These are phyloP conservation scores for Pulicaria dysenterica DNA, from an alignment of 129 eudicot species.

Conservation along the genomic window DNA sequence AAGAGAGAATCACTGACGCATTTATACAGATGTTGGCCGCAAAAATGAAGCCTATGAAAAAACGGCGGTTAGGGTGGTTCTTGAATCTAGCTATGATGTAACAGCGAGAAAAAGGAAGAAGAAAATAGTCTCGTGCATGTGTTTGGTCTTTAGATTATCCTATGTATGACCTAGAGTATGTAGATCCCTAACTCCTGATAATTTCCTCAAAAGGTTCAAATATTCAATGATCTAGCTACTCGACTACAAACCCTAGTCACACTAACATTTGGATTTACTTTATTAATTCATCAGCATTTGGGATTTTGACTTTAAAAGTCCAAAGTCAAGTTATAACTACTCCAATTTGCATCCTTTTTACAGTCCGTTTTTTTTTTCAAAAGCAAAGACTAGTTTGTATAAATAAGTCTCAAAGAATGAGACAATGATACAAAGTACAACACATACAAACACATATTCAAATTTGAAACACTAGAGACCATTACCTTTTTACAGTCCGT, in stretches of 20 bases:
- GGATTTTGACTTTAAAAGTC: conserved; percentile 13
- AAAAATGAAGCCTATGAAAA: conserved; percentile 33
- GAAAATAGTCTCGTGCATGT: background rate
- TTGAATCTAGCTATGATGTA: conserved; percentile 36
- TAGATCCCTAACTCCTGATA: conserved; percentile 31
- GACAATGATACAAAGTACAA: no score
- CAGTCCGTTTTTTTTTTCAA: no score
- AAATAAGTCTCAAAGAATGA: no score
- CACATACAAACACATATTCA: no score
- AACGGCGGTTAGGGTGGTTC: conserved; percentile 45
- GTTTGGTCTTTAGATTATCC: conserved; percentile 36
- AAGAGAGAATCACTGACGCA: conserved; percentile 35
- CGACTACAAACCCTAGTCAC: conserved; percentile 22
- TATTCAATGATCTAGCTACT: background rate
- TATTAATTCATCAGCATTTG: conserved; percentile 14
- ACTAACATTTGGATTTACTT: conserved; percentile 17
- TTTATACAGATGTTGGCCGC: conserved; percentile 44
- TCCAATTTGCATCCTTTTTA: background rate
- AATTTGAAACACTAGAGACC: no score
- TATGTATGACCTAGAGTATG: conserved; percentile 39
- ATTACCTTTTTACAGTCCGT: no score
- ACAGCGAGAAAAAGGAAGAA: conserved; percentile 31
- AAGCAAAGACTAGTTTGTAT: no score
- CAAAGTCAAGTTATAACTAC: conserved; percentile 12
- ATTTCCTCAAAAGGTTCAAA: conserved; percentile 22